Base-by-base conservation (phyloP, 768 basidiomycete species). In the Russula earlei region DNA sequence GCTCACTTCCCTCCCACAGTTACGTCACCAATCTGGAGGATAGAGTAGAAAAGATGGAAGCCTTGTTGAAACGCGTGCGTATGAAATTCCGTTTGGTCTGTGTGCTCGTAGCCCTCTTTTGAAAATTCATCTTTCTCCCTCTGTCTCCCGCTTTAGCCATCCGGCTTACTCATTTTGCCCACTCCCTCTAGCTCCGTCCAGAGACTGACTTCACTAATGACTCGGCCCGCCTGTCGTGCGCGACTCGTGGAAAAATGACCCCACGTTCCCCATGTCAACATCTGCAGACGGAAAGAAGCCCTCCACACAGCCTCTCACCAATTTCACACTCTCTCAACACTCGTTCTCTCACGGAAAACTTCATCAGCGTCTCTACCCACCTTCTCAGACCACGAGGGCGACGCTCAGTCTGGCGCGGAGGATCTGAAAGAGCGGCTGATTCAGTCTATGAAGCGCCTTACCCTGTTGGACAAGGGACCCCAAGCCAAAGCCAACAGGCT, bases 201-300 rank as follows among this genome's bases (percentile, higher is more conserved):
- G 77, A 79, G 58, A 65, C 69, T 43, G 82, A 86, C 65, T 83
- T 85, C 65, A 75, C 79, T 33, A 68, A 74, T 20, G 79, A 59
- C 71, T 88, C 45, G 85, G 85, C 0, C 79, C 82, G 7, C 77
- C 77, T 1, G 69, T 87, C 9, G 34, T 78, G 44, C 79, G 84
- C 36, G 83, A 76, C 60, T 84, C 83, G 5, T 87, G 85, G 85
- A 85, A 68, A 62, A 55, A 65, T 29, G 60, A 61, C 25, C 70
- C 72, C 25, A 24, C 8, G 25, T 2, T 3, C 14, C 43, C 57
- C 20, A 2, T 29, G 11, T 27, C 60, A n/a, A 10, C 48, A 33
- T 31, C 47, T n/a, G n/a, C n/a, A 45, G 25, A 4, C 42, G 52
- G 49, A 12, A 49, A 53, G n/a, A 60, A 41, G 29, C 15, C 19